A percentile compares a stretch with the other conserved stretches of the same genome.
Evolutionary conservation across 31 red algal genomes (phyloP).

Genomic region (Odonthalia washingtoniensis): DNA sequence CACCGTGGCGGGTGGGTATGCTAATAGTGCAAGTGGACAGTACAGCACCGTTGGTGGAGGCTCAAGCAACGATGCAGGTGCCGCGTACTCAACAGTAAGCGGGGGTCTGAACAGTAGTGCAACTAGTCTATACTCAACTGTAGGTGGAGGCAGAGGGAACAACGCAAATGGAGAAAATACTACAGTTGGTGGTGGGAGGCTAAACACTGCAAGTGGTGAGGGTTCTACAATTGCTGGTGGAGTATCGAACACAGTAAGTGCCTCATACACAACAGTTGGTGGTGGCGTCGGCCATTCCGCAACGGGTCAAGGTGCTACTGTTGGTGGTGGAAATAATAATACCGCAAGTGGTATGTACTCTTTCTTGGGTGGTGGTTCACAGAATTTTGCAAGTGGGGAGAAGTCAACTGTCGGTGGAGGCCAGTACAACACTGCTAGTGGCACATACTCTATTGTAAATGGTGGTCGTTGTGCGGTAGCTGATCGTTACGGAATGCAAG

Average conservation of each 20-base stretch:
- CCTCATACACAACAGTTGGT: background rate
- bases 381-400: background rate
- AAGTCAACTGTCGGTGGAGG: conserved; percentile 17
- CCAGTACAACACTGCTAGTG: conserved; percentile 12
- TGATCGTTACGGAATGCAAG: too few relatives aligned
- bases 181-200: background rate
- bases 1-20: background rate
- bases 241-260: background rate
- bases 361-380: conserved; percentile 11
- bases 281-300: background rate
- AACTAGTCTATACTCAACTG: background rate
- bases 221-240: conserved; percentile 7
- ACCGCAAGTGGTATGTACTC: background rate
- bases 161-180: background rate
- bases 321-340: conserved; percentile 16
- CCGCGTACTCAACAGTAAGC: too few relatives aligned
- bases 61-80: too few relatives aligned
- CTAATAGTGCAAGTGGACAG: background rate
- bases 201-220: background rate
- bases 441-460: conserved; percentile 4
- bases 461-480: conserved; percentile 5
- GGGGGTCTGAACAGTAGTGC: background rate
- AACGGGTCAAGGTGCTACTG: background rate
- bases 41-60: conserved; percentile 4
- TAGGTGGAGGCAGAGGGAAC: conserved; percentile 2